These are phyloP conservation scores for Paraurostyla sp. DNA, from an alignment of 73 alveolate genomes.

Conservation along the genomic window DNA sequence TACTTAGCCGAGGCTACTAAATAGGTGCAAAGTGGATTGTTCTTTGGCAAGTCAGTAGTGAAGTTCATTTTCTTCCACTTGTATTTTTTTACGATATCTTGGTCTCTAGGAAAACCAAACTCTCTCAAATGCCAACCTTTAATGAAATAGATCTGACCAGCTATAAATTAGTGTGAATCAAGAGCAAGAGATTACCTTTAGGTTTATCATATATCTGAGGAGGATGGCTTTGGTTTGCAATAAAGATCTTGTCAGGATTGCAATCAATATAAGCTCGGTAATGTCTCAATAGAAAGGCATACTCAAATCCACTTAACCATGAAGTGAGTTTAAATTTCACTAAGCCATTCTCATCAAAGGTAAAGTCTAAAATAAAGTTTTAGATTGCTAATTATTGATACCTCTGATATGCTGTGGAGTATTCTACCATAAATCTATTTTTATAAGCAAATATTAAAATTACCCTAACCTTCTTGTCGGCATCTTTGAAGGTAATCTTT, in stretches of 20 bases:
- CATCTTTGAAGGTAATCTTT: background rate
- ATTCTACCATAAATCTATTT: too few species aligned
- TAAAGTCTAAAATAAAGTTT: background rate
- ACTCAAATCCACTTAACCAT: slow-evolving; percentile 55
- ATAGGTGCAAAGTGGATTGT: slow-evolving; percentile 77
- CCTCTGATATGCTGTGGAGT: too few species aligned
- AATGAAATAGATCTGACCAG: slow-evolving; percentile 77
- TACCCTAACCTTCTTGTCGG: background rate
- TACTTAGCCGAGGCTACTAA: slow-evolving; percentile 69
- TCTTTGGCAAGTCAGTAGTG: slow-evolving; percentile 84
- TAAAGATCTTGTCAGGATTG: background rate
- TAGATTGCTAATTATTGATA: too few species aligned
- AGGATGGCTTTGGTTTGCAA: slow-evolving; percentile 34
- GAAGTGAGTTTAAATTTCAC: background rate
- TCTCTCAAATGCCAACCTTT: slow-evolving; percentile 74
- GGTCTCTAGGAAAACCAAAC: slow-evolving; percentile 80
- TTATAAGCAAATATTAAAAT: too few species aligned
- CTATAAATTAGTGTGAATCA: background rate
- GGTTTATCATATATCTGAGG: slow-evolving; percentile 34
- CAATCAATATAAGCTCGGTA: slow-evolving; percentile 38
- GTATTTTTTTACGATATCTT: slow-evolving; percentile 65
- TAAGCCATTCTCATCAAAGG: background rate
- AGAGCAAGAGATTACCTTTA: background rate
- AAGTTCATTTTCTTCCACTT: slow-evolving; percentile 87
- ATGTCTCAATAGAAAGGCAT: slow-evolving; percentile 55